Evolutionary conservation across 176 grass and related monocot species (phyloP).

Genomic region (Secale cereale): DNA sequence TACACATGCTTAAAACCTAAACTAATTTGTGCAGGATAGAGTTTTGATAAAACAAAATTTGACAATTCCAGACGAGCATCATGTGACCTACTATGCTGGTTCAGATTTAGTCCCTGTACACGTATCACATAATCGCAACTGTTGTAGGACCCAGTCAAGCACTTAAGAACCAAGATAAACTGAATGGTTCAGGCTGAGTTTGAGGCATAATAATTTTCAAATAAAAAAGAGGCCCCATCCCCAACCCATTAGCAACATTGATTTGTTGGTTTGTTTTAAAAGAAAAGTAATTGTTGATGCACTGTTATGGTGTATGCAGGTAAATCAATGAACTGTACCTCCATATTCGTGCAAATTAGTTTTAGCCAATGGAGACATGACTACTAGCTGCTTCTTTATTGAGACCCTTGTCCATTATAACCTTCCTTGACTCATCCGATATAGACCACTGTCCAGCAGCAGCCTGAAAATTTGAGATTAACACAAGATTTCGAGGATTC

Average conservation of each 20-base stretch:
- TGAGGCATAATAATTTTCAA: neutral
- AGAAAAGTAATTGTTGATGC: neutral
- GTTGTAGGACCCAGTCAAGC: neutral
- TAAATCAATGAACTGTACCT: neutral
- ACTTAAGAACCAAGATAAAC: neutral
- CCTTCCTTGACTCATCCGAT: constrained; percentile 38
- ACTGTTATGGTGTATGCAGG: neutral
- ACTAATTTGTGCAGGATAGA: neutral
- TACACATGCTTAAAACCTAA: too few species aligned
- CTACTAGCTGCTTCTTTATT: constrained; percentile 56
- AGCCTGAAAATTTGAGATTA: constrained; percentile 57
- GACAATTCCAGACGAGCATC: neutral
- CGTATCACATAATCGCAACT: neutral
- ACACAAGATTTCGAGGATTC: constrained; percentile 48
- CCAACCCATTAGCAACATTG: neutral
- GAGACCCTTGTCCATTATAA: constrained; percentile 40
- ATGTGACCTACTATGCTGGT: neutral
- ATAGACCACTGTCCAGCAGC: constrained; percentile 34
- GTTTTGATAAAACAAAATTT: neutral
- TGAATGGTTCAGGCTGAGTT: neutral
- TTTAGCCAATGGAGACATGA: constrained; percentile 20
- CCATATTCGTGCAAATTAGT: neutral
- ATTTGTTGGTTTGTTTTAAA: neutral
- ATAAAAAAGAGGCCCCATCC: neutral
- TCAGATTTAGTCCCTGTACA: neutral